phyloP scores from a whole-genome alignment of 495 filamentous ascomycete genomes.

The Pseudoneurospora amorphoporcata region DNA sequence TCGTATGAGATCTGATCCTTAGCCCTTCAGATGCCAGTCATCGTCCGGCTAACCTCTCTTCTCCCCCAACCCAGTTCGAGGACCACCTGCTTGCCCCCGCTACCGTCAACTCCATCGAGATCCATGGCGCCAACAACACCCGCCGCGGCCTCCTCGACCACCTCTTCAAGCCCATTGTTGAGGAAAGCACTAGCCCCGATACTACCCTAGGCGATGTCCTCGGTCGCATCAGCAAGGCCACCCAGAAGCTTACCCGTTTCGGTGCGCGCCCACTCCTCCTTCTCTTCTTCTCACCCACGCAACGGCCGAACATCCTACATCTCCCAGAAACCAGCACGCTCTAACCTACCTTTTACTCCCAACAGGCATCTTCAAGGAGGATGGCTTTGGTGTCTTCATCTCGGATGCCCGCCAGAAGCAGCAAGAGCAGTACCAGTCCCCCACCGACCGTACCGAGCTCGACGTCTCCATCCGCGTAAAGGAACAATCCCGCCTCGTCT shows the following conservation, averaged over 20 bases:
- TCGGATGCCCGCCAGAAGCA: constrained; percentile 48
- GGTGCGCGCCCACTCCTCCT: constrained; percentile 40
- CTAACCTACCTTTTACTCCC: constrained; percentile 3
- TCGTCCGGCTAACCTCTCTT: background rate
- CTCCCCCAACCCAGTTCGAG: constrained; percentile 43
- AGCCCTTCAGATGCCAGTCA: background rate
- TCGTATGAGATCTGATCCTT: background rate
- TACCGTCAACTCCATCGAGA: constrained; percentile 68
- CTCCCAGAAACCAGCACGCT: background rate
- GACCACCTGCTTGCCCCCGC: constrained; percentile 60
- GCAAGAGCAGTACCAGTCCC: constrained; percentile 32
- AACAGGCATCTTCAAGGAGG: constrained; percentile 77
- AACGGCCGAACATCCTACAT: background rate
- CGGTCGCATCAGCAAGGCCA: constrained; percentile 52
- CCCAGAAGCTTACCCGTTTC: constrained; percentile 67
- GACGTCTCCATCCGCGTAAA: constrained; percentile 63
- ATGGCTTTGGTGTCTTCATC: constrained; percentile 68
- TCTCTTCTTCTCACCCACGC: background rate
- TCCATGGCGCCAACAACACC: constrained; percentile 70
- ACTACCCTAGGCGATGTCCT: constrained; percentile 74
- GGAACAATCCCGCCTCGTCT: constrained; percentile 67
- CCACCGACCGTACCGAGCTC: constrained; percentile 58
- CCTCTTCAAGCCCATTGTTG: constrained; percentile 67
- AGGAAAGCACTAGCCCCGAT: constrained; percentile 48
- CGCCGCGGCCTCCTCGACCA: constrained; percentile 68